These are phyloP conservation scores for Solanum hybrid DNA, from an alignment of 305 asterid species.

Conservation along the genomic window DNA sequence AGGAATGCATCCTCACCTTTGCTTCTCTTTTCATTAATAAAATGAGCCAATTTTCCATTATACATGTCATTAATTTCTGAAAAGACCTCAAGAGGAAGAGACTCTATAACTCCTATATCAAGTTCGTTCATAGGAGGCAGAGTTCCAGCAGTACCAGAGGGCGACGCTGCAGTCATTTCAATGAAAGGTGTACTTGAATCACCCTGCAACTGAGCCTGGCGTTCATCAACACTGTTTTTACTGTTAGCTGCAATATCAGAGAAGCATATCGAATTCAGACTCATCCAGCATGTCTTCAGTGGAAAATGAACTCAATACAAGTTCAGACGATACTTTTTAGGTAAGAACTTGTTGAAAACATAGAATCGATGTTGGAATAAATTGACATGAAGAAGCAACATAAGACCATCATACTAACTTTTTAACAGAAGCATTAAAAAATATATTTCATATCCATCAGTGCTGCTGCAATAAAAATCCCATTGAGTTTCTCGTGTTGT, in stretches of 20 bases:
- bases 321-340: neutral
- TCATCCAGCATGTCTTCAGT: neutral
- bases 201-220: slow-evolving; percentile 20
- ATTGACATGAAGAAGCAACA: slow-evolving; percentile 5
- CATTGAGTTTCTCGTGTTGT: neutral
- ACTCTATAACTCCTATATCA: slow-evolving; percentile 70
- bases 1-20: slow-evolving; percentile 12
- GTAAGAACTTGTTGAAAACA: neutral
- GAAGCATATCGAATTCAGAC: neutral
- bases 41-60: slow-evolving; percentile 55
- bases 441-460: neutral
- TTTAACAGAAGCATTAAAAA: neutral
- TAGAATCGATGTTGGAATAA: neutral
- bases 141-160: slow-evolving; percentile 37
- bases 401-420: neutral
- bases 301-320: neutral
- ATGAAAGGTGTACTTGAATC: slow-evolving; percentile 23
- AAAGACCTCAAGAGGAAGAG: slow-evolving; percentile 81
- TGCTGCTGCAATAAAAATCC: neutral
- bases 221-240: slow-evolving; percentile 14
- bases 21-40: slow-evolving; percentile 46
- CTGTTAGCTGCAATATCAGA: slow-evolving; percentile 27
- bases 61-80: slow-evolving; percentile 82
- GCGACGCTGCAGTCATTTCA: slow-evolving; percentile 24
- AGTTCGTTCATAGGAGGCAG: slow-evolving; percentile 83